Percentiles rank a stretch among this genome's conserved stretches.
These are phyloP conservation scores for Kwoniella bestiolae DNA, from an alignment of 768 basidiomycete species.

Conservation along the genomic window DNA sequence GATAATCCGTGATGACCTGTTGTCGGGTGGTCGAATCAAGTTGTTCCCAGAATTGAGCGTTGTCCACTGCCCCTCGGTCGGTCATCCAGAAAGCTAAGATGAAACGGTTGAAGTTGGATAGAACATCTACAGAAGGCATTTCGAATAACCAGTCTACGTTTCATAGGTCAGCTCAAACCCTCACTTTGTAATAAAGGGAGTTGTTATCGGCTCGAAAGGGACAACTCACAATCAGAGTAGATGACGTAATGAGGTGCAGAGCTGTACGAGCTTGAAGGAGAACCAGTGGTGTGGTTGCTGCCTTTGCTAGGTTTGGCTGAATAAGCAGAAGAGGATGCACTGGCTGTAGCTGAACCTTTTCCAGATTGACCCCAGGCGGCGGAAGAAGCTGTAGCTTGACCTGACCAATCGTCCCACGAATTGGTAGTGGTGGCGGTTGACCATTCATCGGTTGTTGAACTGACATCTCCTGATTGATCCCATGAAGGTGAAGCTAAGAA, in stretches of 20 bases:
- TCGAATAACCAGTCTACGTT: constrained; percentile 41
- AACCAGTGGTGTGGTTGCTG: constrained; percentile 5
- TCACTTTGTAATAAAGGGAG: no score
- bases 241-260: constrained; percentile 47
- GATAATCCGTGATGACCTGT: constrained; percentile 64
- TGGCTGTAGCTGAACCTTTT: constrained; percentile 8
- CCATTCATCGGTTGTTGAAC: background rate
- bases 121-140: constrained; percentile 47
- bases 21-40: constrained; percentile 57
- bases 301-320: background rate
- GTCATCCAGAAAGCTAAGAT: constrained; percentile 57
- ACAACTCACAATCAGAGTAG: constrained; percentile 45
- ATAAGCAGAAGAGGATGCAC: constrained; percentile 9
- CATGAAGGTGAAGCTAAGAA: background rate
- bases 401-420: constrained; percentile 3
- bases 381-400: constrained; percentile 1
- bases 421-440: background rate
- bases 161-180: background rate
- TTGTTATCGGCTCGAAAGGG: background rate
- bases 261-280: constrained; percentile 12
- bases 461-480: constrained; percentile 1
- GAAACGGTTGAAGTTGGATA: constrained; percentile 50
- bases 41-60: constrained; percentile 44
- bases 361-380: constrained; percentile 8
- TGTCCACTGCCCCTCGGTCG: constrained; percentile 47